Conservation (phyloP, 257 asterid species). For the Misopates orontium region DNA sequence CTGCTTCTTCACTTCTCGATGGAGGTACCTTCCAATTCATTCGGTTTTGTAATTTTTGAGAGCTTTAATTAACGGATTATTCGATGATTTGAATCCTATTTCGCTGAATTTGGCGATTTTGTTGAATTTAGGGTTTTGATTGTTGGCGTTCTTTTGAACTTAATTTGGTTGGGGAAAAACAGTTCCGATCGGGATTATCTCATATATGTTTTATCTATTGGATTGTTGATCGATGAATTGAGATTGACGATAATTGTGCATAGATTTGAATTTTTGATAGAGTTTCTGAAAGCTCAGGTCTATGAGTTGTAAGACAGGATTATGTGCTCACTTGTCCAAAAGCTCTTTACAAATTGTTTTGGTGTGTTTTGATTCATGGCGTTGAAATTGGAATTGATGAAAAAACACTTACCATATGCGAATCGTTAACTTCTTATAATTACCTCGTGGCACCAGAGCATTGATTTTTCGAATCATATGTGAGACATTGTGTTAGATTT, state of each 20-base stretch:
- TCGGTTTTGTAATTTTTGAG: neutral
- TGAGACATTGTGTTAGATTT: too few relatives aligned
- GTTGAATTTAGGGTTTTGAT: conserved; percentile 30
- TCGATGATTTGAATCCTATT: conserved; percentile 24
- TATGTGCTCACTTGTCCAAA: too few relatives aligned
- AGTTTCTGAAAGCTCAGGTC: too few relatives aligned
- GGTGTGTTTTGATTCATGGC: too few relatives aligned
- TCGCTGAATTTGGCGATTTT: conserved; percentile 8
- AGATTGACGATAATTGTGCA: conserved; percentile 1
- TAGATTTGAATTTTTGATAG: neutral
- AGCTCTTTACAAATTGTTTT: too few relatives aligned
- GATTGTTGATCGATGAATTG: neutral
- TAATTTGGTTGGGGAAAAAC: neutral
- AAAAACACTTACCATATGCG: neutral
- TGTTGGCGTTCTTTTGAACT: neutral
- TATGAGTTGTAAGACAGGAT: too few relatives aligned
- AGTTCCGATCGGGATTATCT: too few relatives aligned
- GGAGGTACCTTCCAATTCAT: conserved; percentile 51
- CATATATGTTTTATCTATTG: too few relatives aligned
- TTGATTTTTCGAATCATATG: too few relatives aligned
- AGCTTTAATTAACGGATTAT: conserved; percentile 14
- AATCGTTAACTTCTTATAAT: too few relatives aligned
- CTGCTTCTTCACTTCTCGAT: conserved; percentile 63
- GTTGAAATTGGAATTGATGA: neutral
- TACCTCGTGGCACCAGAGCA: too few relatives aligned